These are phyloP conservation scores for Phytophthora pluvialis DNA, from an alignment of 352 stramenopile species.

Conservation along the genomic window DNA sequence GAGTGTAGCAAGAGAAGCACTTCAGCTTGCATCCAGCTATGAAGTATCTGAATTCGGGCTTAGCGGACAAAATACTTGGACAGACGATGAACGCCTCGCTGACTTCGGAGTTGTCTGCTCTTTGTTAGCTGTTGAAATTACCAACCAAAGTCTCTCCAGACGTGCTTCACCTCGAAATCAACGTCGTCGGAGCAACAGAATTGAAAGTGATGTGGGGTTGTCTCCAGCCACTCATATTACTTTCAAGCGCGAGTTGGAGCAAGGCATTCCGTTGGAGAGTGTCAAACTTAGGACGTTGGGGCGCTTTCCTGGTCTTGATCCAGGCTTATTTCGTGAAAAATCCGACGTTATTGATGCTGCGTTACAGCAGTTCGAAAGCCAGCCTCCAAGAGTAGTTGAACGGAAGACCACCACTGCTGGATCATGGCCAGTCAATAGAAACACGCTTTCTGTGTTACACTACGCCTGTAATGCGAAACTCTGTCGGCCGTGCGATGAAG, in stretches of 20 bases:
- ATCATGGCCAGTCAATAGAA: constrained; percentile 10
- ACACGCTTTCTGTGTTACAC: constrained; percentile 52
- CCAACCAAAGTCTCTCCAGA: constrained; percentile 18
- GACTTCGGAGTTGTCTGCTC: constrained; percentile 53
- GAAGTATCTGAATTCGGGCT: constrained; percentile 18
- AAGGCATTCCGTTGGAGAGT: constrained; percentile 62
- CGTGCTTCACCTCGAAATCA: constrained; percentile 16
- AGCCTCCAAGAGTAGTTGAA: constrained; percentile 13
- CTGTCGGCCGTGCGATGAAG: constrained; percentile 54
- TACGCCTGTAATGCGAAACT: constrained; percentile 59
- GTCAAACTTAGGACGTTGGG: constrained; percentile 59
- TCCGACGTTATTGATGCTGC: constrained; percentile 42
- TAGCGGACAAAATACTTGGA: constrained; percentile 15
- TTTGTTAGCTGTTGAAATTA: constrained; percentile 47
- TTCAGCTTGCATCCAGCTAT: constrained; percentile 29
- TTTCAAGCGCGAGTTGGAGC: constrained; percentile 55
- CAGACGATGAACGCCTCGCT: constrained; percentile 38
- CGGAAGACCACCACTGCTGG: constrained; percentile 10
- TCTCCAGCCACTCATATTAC: constrained; percentile 17
- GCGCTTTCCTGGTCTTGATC: constrained; percentile 60
- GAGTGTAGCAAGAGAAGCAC: constrained; percentile 27
- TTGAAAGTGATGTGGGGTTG: constrained; percentile 15
- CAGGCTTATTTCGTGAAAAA: constrained; percentile 48
- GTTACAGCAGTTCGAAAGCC: constrained; percentile 44
- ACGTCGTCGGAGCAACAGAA: constrained; percentile 21